Base-by-base conservation (phyloP, 805 yeast genomes). In the Clavispora vitiphila region DNA sequence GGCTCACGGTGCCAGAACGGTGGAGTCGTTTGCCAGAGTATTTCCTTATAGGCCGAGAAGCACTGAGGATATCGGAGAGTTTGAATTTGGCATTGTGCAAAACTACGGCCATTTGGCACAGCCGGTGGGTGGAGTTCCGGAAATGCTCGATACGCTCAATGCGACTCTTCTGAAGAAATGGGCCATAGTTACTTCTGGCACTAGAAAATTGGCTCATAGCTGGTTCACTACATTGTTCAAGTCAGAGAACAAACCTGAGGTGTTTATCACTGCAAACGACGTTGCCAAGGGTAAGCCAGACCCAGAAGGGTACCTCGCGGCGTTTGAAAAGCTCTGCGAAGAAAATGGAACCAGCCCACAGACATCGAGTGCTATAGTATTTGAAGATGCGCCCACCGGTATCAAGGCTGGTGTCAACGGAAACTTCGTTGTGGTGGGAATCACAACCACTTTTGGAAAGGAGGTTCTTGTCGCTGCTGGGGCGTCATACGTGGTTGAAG, bases 321-420 rank as follows among this genome's bases (percentile, higher is more conserved):
- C 50, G 3, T 41, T 32, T 21, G 35, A 34, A 14, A 24, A 20
- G 23, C 38, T 45, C 21, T 14, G 29, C 5, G 36, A 20, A 21
- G 10, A 19, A 3, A 38, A 39, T 9, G 30, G 23, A 26, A 22
- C 15, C 2, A 20, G 9, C 9, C 25, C 16, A 21, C 19, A 6
- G 12, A 35, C 18, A 2, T 27, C 46, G 14, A 35, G 35, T 7
- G 49, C 55, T 2, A 39, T 53, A 11, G 56, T 54, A 1, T 53
- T 54, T 35, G 58, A 54, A 42, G 58, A 53, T 39, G 55, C 58
- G 3, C 56, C 56, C 3, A 49, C 47, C 2, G 58, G 58, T 7
- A 43, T 54, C 11, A 34, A 32, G 15, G 49, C 53, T n/a, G 58
- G 58, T 4, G 48, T 51, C 6, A 42, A 39, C 15, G 58, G 47